These are phyloP conservation scores for Zygosaccharomyces bailii DNA, from an alignment of 805 yeast species.

Conservation along the genomic window DNA sequence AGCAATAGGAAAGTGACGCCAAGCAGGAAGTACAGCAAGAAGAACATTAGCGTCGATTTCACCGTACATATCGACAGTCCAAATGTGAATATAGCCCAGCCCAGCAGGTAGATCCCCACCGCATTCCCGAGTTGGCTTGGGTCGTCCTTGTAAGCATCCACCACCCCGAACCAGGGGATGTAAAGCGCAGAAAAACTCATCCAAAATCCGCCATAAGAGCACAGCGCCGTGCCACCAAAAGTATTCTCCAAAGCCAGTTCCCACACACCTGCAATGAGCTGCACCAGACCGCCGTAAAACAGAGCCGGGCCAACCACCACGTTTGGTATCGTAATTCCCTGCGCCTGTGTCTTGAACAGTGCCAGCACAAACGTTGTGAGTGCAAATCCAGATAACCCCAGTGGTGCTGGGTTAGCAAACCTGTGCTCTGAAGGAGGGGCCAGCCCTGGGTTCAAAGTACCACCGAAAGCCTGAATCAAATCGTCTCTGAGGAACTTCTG, in stretches of 20 bases:
- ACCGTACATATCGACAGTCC: constrained; percentile 52
- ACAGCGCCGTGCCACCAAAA: constrained; percentile 62
- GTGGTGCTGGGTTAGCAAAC: constrained; percentile 64
- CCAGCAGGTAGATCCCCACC: constrained; percentile 55
- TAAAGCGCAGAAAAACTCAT: constrained; percentile 57
- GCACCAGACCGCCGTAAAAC: constrained; percentile 62
- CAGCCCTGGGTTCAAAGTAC: constrained; percentile 72
- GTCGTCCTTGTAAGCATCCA: constrained; percentile 45
- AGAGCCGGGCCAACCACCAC: constrained; percentile 55
- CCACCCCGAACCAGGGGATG: constrained; percentile 58
- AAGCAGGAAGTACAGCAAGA: constrained; percentile 51
- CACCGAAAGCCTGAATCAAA: constrained; percentile 69
- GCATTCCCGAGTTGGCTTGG: constrained; percentile 44
- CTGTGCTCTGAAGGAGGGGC: constrained; percentile 55
- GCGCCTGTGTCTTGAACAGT: constrained; percentile 52
- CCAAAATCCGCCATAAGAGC: constrained; percentile 72
- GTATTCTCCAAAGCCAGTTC: constrained; percentile 61
- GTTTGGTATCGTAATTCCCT: constrained; percentile 49
- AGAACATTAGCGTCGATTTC: constrained; percentile 64
- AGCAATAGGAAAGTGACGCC: constrained; percentile 54
- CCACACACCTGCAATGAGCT: constrained; percentile 63
- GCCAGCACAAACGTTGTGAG: constrained; percentile 60
- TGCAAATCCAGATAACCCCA: constrained; percentile 61
- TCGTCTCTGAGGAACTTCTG: constrained; percentile 63
- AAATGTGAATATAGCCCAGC: constrained; percentile 62